A percentile compares a stretch with the other conserved stretches of the same genome.
Evolutionary conservation across 2,329 filamentous ascomycete species (phyloP).

Genomic region (Alternaria rosae): DNA sequence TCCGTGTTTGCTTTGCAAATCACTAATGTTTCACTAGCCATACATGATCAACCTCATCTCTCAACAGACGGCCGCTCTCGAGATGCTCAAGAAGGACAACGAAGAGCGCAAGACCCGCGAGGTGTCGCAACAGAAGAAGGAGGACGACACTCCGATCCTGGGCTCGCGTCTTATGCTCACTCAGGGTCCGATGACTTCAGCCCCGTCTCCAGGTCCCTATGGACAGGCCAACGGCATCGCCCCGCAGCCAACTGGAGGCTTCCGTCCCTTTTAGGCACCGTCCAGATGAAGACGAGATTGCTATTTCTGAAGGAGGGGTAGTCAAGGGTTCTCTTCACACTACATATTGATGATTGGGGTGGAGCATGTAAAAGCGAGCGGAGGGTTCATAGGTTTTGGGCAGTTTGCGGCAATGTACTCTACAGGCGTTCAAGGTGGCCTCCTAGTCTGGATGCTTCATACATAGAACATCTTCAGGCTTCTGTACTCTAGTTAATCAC

Average conservation of each 20-base stretch:
- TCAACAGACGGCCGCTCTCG: conserved; percentile 87
- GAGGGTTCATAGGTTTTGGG: conserved; percentile 24
- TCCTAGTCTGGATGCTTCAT: conserved; percentile 24
- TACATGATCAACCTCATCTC: conserved; percentile 99
- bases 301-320: not conserved
- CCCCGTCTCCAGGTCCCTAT: conserved; percentile 72
- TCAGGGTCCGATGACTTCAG: conserved; percentile 72
- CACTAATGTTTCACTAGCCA: conserved; percentile 56
- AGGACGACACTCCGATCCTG: conserved; percentile 92
- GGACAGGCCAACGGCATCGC: conserved; percentile 86
- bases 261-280: conserved; percentile 43
- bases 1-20: not conserved
- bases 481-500: conserved; percentile 41
- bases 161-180: conserved; percentile 95
- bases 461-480: conserved; percentile 24
- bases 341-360: conserved; percentile 37
- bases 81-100: conserved; percentile 89
- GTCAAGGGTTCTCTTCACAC: conserved; percentile 17
- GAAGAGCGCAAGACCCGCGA: conserved; percentile 83
- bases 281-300: not conserved
- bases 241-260: conserved; percentile 80
- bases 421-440: conserved; percentile 41
- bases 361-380: conserved; percentile 34
- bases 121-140: conserved; percentile 81
- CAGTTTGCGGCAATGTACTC: conserved; percentile 34